Evolutionary conservation across 2,329 filamentous ascomycete genomes (phyloP), one percentile per base, ranked within the genome.

Genomic region (Sporothrix dimorphospora): DNA sequence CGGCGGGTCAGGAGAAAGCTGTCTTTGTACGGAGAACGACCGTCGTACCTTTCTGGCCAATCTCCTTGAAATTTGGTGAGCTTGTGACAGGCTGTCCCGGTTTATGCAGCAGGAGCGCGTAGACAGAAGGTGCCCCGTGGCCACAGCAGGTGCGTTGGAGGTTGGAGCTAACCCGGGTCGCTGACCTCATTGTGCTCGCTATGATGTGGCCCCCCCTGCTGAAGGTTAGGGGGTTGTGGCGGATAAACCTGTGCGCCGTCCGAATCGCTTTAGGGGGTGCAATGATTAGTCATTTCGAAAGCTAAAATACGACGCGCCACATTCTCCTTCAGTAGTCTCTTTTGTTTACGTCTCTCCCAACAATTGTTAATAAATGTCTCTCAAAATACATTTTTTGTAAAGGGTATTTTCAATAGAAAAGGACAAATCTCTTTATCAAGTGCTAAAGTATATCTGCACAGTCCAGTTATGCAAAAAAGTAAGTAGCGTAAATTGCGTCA

Each of bases 51-150:
- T 47, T n/a, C 66, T 45, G 38, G 49, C 65, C 66, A 69, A 55
- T 69, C 66, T 69, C 66, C 66, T 34, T 69, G 49, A 14, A 67
- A 65, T 65, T 67, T 51, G 63, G 63, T 7, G 63, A 66, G 40
- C 61, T 47, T 65, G 61, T 65, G 61, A 65, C 61, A 65, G 63
- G 59, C 59, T 65, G 59, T 38, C 59, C 59, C 11, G 59, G 59
- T 45, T 63, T 65, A 45, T 65, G 59, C 59, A 42, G 57, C 57
- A 24, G 57, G 40, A 67, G 21, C 34, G 57, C 40, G 57, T 34
- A 34, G 57, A 61, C 45, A 47, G 7, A 51, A 68, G 27, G 34
- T 55, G 66, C 49, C 66, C 49, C 66, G 66, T 69, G 66, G 66
- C 66, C 66, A 69, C 30, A 42, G 49, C 19, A 27, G 47, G 27